Conservation (phyloP, 257 asterid species). For the Marsdenia floribunda region DNA sequence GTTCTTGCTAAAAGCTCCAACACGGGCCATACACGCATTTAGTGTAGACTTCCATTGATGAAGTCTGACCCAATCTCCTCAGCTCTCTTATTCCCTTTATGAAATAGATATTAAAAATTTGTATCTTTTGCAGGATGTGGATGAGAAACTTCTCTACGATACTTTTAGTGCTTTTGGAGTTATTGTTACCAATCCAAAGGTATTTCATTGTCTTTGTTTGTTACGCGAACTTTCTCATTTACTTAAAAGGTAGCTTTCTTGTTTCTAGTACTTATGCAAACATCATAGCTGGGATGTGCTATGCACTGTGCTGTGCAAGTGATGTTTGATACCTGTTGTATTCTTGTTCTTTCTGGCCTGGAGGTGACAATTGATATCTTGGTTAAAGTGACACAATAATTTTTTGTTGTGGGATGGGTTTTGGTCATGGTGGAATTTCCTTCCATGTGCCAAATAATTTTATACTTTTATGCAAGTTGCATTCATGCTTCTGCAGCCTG, state of each 20-base stretch:
- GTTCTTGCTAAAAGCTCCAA: not conserved
- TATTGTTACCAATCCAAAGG: constrained; percentile 95
- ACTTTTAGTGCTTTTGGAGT: constrained; percentile 95
- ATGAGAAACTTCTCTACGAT: constrained; percentile 92
- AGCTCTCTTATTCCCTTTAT: not conserved
- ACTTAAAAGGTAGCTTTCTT: not conserved
- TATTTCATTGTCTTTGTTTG: constrained; percentile 18
- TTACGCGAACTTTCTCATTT: not conserved
- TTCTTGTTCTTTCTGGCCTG: not conserved
- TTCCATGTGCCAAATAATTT: not conserved
- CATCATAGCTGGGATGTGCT: not conserved
- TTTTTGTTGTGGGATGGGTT: not conserved
- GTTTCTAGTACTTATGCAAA: not conserved
- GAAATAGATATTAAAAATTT: not conserved
- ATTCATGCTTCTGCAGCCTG: not conserved
- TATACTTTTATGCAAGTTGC: not conserved
- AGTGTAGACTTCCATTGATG: not conserved
- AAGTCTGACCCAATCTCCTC: not conserved
- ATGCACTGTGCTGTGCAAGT: not conserved
- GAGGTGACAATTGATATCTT: not conserved
- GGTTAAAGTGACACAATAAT: not conserved
- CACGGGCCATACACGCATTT: not conserved
- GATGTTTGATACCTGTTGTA: not conserved
- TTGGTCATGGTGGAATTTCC: not conserved
- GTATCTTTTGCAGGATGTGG: constrained; percentile 74